phyloP scores from a whole-genome alignment of 1,284 basidiomycete species.

The Pseudozyma tsukubaensis region DNA sequence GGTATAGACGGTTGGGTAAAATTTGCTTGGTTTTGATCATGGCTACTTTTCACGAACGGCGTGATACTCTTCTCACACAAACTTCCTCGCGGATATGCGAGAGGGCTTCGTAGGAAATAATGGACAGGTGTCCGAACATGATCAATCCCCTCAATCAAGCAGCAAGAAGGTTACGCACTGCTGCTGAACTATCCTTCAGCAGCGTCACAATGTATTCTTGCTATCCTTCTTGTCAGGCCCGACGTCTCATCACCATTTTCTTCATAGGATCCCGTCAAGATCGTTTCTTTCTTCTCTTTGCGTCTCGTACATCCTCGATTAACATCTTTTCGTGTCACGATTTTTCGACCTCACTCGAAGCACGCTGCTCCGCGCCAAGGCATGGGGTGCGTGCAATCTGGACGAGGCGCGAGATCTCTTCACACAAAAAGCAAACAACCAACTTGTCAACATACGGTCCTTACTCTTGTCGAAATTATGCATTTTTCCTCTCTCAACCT shows the following conservation, averaged over 20 bases:
- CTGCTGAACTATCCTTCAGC: constrained; percentile 7
- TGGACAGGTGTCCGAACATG: constrained; percentile 42
- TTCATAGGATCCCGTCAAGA: constrained; percentile 23
- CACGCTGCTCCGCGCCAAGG: too few species aligned
- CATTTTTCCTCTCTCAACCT: constrained; percentile 2
- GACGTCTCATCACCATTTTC: constrained; percentile 29
- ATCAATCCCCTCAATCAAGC: constrained; percentile 28
- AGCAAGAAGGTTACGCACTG: constrained; percentile 30
- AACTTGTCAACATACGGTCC: too few species aligned
- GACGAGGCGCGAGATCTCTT: too few species aligned
- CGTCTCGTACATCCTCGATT: neutral
- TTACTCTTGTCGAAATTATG: too few species aligned
- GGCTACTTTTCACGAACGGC: constrained; percentile 19
- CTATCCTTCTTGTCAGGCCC: constrained; percentile 32
- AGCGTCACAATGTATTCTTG: constrained; percentile 3
- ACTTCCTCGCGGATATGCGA: constrained; percentile 56
- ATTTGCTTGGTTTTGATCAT: constrained; percentile 32
- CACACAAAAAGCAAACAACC: too few species aligned
- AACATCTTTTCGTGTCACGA: neutral
- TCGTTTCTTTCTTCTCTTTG: constrained; percentile 6
- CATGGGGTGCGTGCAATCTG: too few species aligned
- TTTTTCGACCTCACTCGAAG: too few species aligned
- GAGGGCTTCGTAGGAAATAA: constrained; percentile 54
- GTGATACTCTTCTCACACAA: constrained; percentile 20
- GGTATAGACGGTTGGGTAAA: constrained; percentile 36